Base-by-base conservation (phyloP, 2,329 filamentous ascomycete species). In the Colletotrichum sp. region DNA sequence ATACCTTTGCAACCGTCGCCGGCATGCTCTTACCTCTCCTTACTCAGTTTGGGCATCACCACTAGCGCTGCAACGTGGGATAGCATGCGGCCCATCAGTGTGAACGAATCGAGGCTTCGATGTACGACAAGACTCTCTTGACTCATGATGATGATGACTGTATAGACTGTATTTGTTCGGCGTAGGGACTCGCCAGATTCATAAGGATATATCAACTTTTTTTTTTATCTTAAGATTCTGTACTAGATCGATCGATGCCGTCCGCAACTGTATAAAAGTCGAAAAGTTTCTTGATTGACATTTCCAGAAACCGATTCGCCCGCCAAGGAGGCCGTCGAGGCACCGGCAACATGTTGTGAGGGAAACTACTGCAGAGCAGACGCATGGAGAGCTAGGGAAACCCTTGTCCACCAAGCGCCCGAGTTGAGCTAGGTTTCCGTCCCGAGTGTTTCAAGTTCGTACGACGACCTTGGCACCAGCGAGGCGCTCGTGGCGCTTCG, bases 1-100 rank as follows among this genome's bases (percentile, higher is more conserved):
- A 95, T 80, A 94, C 93, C 1, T 80, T 95, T 69, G 92, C 92
- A 15, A 94, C 94, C 5, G 90, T 96, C 16, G 89, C 89, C 30
- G 95, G 95, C 77, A 96, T 97, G 94, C 83, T 96, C 70, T 83
- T 97, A 70, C 95, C 95, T 16, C 88, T 96, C 55, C 85, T 96
- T 56, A 95, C 94, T 25, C 94, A 96, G 80, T 91, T 96, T 78
- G 94, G 94, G 4, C 94, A 96, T 82, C 92, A 94, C 80, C 93
- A 95, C 81, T 90, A 48, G 75, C 48, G 5, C 25, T 39, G 22
- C 15, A 18, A 13, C 6, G 25, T 28, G 48, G 12, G 15, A 27
- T 25, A 48, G 55, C 43, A n/a, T 32, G 25, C 15, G 61, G 69
- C 8, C n/a, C 13, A 25, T 28, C 34, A 16, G 30, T 66, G 39